Base-by-base conservation (phyloP, 2,329 filamentous ascomycete species). In the Talaromyces atroroseus region DNA sequence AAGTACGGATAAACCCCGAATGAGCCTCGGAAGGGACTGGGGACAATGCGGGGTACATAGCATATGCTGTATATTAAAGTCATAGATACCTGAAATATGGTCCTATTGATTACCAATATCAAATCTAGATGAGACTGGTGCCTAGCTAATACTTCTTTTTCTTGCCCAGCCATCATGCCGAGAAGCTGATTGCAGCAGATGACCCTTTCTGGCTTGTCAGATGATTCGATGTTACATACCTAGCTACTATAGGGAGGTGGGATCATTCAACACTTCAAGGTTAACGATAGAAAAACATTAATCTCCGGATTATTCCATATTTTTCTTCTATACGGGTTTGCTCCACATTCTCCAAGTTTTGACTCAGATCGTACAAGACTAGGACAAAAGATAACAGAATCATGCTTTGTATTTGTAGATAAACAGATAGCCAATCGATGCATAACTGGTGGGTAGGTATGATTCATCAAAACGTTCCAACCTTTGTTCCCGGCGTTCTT, bases 141-240 rank as follows among this genome's bases (percentile, higher is more conserved):
- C 7, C 11, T 29, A 29, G 6, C 4, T 10, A 29, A 11, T 11
- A 11, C 26, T 29, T 29, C 26, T 5, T 8, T 10, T 2, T 11
- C 24, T 38, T 38, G 18, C 32, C 42, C n/a, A 18, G 42, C 8
- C n/a, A 21, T 21, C 2, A 8, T 18, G 49, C 23, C 23, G 23
- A 26, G 23, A 26, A 18, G n/a, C 34, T 29, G 26, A 29, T 29
- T 29, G 26, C 14, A 36, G 32, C 18, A 50, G 49, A 50, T 50
- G 32, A 36, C 32, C 32, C 7, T 36, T 12, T 26, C 49, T 40
- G 34, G 5, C 14, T 21, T 51, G 38, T 52, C 49, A 52, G 49
- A 52, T 52, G 49, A 52, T 52, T 45, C 38, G 34, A 14, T n/a
- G 49, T 52, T 52, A 42, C 49, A 52, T 51, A 10, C 32, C 8